Base-by-base conservation (phyloP, 345 rosid species). In the Eucalyptus cloeziana region DNA sequence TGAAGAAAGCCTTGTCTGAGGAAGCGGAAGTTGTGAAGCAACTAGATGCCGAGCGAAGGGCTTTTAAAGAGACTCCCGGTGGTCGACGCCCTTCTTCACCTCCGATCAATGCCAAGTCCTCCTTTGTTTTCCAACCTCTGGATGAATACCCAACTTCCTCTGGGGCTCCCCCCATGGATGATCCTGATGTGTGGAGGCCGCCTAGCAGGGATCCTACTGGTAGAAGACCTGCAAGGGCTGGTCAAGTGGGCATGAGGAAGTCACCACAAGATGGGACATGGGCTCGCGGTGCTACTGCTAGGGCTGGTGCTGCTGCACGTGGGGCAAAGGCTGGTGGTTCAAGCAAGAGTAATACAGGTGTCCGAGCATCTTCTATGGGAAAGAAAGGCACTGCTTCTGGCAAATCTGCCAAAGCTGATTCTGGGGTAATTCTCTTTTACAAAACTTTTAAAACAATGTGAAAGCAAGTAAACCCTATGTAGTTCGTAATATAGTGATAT, bases 151-250 rank as follows among this genome's bases (percentile, higher is more conserved):
- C 97, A 4, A 94, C 98, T 88, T 97, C 99, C 17, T 98, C 99
- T 7, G 95, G 96, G 89, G 95, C 93, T 90, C 92, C 97, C 13
- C 91, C 97, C 13, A 92, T 97, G 92, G 99, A 97, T 92, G 99
- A 98, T 89, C 99, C 99, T 92, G 99, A 98, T 96, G 99, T 98
- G 49, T 98, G 99, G 99, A 93, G 99, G 94, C 99, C 99, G n/a
- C 99, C 98, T 13, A 97, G 97, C 52, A 95, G 97, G 69, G 99
- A 97, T 88, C 92, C 95, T 86, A 8, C 94, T 6, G 93, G 90
- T 87, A 94, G 99, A 91, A 95, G 99, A 93, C 94, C 99, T 8
- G 89, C 93, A 1, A 96, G 99, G 93, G 87, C 96, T 91, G 96
- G 95, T 89, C 98, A 95, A 92, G 95, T 89, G 71, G 97, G 97